Evolutionary conservation across 176 grass and related monocot genomes (phyloP), one percentile per base, ranked within the genome.

Genomic region (Avena eriantha): DNA sequence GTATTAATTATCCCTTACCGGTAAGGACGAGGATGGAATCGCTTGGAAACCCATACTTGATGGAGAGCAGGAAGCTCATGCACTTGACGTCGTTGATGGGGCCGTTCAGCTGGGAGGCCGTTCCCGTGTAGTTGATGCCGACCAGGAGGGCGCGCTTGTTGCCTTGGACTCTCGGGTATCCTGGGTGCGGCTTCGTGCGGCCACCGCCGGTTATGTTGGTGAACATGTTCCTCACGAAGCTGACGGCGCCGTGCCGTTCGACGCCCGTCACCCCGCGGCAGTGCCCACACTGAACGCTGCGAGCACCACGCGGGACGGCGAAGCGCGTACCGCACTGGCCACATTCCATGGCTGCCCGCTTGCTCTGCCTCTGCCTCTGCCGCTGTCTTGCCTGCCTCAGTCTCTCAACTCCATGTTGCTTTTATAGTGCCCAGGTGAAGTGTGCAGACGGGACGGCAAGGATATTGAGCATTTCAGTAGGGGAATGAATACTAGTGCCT

Each of bases 51-150:
- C 88, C 90, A 71, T 84, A 94, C 73, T 75, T 88, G 47, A 89
- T 58, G 41, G 80, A 58, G 76, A 98, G 93, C 46, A 98, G 71
- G 33, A 94, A 89, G 43, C 68, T 60, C 86, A 98, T 88, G 90
- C 86, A 95, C 76, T 92, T 90, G 77, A 92, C 93, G 80, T 98
- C 93, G 86, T 93, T 94, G 79, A 98, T 36, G 54, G 96, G 91
- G 50, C 91, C 90, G 48, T 77, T 73, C 2, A 94, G 90, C 81
- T 92, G 64, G 48, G 7, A 39, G 48, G 64, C 50, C 60, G 21
- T 87, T 34, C 45, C 55, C 10, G 29, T 29, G 85, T 98, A 98
- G 79, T 71, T 88, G 85, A 98, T 86, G 55, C 96, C 96, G 69
- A 98, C 69, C 13, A 98, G 83, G 54, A 98, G 78, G 13, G 96